phyloP scores from a whole-genome alignment of 805 yeast genomes.

The Wickerhamomyces hampshirensis region DNA sequence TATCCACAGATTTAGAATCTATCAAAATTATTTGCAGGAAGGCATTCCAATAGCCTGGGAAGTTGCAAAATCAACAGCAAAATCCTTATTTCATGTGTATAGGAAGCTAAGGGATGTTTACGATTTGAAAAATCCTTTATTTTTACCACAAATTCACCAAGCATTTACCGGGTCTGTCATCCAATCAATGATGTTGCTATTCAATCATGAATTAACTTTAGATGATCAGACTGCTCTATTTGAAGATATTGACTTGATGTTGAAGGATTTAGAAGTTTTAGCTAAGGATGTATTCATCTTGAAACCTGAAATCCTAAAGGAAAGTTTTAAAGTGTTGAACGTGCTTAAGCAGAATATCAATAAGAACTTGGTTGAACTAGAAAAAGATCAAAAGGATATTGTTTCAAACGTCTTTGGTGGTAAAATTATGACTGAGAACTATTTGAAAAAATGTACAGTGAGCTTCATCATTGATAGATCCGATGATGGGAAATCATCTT shows the following conservation, averaged over 20 bases:
- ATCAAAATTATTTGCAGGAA: conserved; percentile 24
- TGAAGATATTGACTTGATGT: conserved; percentile 24
- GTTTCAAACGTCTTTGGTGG: conserved; percentile 30
- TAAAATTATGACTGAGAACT: conserved; percentile 25
- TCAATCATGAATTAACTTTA: conserved; percentile 16
- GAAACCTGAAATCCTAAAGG: conserved; percentile 25
- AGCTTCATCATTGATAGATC: conserved; percentile 21
- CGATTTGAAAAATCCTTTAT: conserved; percentile 23
- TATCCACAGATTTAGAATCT: conserved; percentile 27
- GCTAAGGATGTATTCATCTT: conserved; percentile 22
- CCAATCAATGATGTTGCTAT: conserved; percentile 27
- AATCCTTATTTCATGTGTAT: conserved; percentile 25
- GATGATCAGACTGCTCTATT: conserved; percentile 19
- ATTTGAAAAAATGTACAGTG: conserved; percentile 26
- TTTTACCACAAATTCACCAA: conserved; percentile 29
- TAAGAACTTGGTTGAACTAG: conserved; percentile 23
- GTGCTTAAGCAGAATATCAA: conserved; percentile 22
- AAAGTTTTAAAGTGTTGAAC: conserved; percentile 24
- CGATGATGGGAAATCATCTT: conserved; percentile 1
- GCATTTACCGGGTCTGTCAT: conserved; percentile 29
- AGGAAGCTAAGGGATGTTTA: conserved; percentile 20
- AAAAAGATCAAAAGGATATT: conserved; percentile 25
- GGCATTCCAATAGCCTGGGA: conserved; percentile 27
- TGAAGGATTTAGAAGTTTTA: conserved; percentile 21
- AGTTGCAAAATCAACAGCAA: conserved; percentile 23